Base-by-base conservation (phyloP, 768 basidiomycete genomes). In the Pleurotus salmoneostramineus region DNA sequence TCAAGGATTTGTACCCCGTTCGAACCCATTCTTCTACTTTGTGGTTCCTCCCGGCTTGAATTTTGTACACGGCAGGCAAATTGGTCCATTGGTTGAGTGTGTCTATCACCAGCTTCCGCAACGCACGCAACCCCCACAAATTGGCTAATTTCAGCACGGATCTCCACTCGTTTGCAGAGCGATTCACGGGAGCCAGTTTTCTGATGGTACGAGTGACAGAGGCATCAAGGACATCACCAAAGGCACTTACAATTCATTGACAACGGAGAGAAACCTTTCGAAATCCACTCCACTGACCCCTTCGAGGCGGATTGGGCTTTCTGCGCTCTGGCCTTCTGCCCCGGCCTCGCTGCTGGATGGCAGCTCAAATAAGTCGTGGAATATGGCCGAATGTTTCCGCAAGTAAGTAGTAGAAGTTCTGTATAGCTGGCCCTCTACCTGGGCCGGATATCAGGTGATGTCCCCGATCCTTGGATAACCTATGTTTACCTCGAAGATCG, bases 361-460 rank as follows among this genome's bases (percentile, higher is more conserved):
- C 27, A 8, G 10, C 8, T 36, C 5, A 7, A 77, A 74, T 63
- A 73, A 68, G 6, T 69, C 56, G 10, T 61, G 61, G 61, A 77
- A 75, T 2, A 76, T 65, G 3, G 67, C 65, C 0, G 75, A 77
- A 43, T 68, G 65, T 14, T 65, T 63, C 34, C 67, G 61, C 33
- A 79, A 71, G 27, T 69, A 66, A 21, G 66, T 63, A 11, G 68
- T 66, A 12, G 75, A 76, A 8, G 77, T 64, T 57, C 73, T 73
- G 68, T 76, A 78, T 17, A 74, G 58, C 10, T 61, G 62, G 43
- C 69, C 66, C 46, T 77, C 77, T 31, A 75, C 76, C 76, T 77
- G 40, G 2, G 40, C 10, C 3, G 40, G 21, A 27, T 27, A 27
- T 27, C 21, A 27, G 21, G 21, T 27, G 21, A 27, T 3, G 21